Base-by-base conservation (phyloP, 352 stramenopile species). In the Pythium aristosporum region DNA sequence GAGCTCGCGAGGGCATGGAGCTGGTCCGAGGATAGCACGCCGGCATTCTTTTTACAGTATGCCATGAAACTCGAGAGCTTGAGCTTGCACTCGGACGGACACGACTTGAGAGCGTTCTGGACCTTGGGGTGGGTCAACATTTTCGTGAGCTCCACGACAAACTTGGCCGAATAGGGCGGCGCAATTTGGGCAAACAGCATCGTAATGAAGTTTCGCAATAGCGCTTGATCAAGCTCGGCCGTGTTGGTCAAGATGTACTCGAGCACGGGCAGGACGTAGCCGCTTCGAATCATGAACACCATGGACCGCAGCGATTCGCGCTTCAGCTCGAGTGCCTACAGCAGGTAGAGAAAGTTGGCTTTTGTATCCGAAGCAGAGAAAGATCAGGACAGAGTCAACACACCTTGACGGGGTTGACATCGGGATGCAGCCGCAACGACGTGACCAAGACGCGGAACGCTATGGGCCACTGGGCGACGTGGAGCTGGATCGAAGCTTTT, bases 251-350 rank as follows among this genome's bases (percentile, higher is more conserved):
- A 82, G 42, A 96, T 79, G 55, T 93, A 96, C 65, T 94, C 83
- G 20, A 96, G 68, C 18, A 96, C 85, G 0, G 87, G 87, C 20
- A 96, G 62, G 8, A 96, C 85, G 42, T 96, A 96, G 41, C 87
- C 87, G 61, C 79, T 89, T 6, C 85, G 92, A 65, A 96, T 92
- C 79, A 96, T 89, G 57, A 89, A 91, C 20, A 92, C 83, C 87
- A 96, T 94, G 39, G 78, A 92, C 2, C 87, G 80, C 43, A 96
- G 73, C 16, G 85, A 88, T 62, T 96, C 87, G 1, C 85, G 81
- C 63, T 94, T 94, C 41, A 94, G 69, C 49, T 96, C 87, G 0
- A 96, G 71, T 16, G 83, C 81, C 76, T 85, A 34, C 7, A 39
- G 5, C 8, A 64, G 39, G 4, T 8, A 12, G 43, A 30, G 5